Conservation (phyloP, 805 yeast genomes). For the Saturnispora serradocipensis region DNA sequence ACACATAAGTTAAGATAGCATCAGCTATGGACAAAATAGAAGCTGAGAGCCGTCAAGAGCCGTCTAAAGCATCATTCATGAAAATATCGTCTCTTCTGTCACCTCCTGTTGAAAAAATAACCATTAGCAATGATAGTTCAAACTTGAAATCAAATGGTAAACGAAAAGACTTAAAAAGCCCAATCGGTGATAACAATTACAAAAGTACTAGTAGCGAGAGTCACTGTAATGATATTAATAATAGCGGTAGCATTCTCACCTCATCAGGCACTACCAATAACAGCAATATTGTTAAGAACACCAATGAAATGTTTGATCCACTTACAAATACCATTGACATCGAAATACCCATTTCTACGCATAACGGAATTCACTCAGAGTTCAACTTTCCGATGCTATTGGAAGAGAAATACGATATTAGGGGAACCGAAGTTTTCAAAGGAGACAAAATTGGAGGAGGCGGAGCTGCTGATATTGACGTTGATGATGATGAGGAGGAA, state of each 20-base stretch:
- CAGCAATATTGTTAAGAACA: background rate
- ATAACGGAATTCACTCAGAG: constrained; percentile 53
- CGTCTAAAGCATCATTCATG: background rate
- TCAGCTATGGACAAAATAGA: background rate
- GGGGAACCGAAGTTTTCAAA: constrained; percentile 51
- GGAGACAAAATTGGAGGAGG: constrained; percentile 16
- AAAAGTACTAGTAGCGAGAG: background rate
- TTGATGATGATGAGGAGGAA: constrained; percentile 28
- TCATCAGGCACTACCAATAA: background rate
- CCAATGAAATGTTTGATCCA: constrained; percentile 1
- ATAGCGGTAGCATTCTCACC: background rate
- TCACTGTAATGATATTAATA: background rate
- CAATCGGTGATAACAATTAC: background rate
- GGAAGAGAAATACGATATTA: constrained; percentile 75
- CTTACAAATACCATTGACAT: constrained; percentile 1
- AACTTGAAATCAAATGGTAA: background rate
- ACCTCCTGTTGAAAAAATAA: background rate
- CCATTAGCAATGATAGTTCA: background rate
- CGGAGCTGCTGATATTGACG: constrained; percentile 37
- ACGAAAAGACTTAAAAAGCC: background rate
- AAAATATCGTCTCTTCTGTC: background rate
- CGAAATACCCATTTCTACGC: constrained; percentile 27
- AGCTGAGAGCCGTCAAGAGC: background rate
- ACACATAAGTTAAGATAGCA: background rate
- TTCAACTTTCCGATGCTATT: constrained; percentile 66